These are phyloP conservation scores for Pseudozyma pruni DNA, from an alignment of 1,284 basidiomycete genomes.

Conservation along the genomic window DNA sequence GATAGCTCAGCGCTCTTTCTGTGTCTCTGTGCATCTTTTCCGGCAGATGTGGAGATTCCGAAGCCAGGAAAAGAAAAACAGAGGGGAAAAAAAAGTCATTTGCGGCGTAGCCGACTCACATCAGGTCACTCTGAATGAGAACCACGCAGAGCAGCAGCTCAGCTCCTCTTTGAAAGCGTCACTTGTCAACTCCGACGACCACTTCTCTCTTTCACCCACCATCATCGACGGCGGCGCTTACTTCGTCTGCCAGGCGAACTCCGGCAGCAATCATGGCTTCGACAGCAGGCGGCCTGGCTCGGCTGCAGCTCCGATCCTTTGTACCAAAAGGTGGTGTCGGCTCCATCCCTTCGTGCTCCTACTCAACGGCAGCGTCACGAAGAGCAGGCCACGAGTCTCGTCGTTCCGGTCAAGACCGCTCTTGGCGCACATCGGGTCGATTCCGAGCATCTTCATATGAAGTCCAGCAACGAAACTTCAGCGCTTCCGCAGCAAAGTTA, in stretches of 20 bases:
- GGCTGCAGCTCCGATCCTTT: constrained; percentile 29
- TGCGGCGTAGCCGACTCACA: too few species aligned
- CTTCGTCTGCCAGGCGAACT: too few species aligned
- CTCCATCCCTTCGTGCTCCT: constrained; percentile 22
- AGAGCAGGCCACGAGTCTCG: not conserved
- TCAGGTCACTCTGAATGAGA: too few species aligned
- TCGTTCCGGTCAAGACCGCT: not conserved
- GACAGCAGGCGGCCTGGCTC: constrained; percentile 23
- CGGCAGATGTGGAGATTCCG: constrained; percentile 16
- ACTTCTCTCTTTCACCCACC: too few species aligned
- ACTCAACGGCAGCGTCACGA: constrained; percentile 4
- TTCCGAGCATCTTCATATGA: not conserved
- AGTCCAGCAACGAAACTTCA: constrained; percentile 4
- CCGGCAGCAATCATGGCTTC: constrained; percentile 19
- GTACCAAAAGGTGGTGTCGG: constrained; percentile 6
- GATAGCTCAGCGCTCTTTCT: not conserved
- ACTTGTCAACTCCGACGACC: too few species aligned
- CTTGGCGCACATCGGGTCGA: not conserved
- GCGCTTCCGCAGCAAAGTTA: constrained; percentile 3
- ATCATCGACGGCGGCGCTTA: too few species aligned
- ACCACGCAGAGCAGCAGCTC: too few species aligned
- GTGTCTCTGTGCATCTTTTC: too few species aligned
- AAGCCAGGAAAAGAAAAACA: constrained; percentile 5
- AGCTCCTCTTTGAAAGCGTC: too few species aligned
- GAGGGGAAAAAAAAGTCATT: constrained; percentile 1